Evolutionary conservation across 805 yeast genomes (phyloP).

Genomic region (Pichia pseudocactophila): DNA sequence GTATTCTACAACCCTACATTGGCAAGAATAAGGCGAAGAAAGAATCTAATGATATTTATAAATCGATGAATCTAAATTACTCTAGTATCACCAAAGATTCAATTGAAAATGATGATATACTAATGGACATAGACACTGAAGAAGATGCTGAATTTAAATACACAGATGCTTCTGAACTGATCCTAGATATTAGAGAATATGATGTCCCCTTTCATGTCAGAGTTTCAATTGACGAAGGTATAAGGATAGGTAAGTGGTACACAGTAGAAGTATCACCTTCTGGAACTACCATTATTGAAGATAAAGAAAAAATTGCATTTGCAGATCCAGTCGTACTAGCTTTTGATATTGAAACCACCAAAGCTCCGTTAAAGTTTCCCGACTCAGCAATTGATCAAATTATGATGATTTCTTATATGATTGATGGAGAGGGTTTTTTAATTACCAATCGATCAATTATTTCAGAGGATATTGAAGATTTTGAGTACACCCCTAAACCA

Average conservation of each 20-base stretch:
- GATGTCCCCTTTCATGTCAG: constrained; percentile 97
- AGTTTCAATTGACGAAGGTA: constrained; percentile 81
- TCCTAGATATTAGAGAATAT: constrained; percentile 81
- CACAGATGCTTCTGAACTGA: constrained; percentile 50
- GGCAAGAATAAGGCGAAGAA: constrained; percentile 53
- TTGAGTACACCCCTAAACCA: constrained; percentile 95
- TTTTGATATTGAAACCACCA: constrained; percentile 95
- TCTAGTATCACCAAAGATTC: constrained; percentile 24
- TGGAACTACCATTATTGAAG: constrained; percentile 44
- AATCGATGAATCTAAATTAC: constrained; percentile 39
- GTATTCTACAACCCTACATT: constrained; percentile 59
- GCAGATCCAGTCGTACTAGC: constrained; percentile 97
- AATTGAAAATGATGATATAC: constrained; percentile 25
- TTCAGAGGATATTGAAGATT: constrained; percentile 90
- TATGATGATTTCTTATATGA: constrained; percentile 99
- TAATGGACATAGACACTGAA: constrained; percentile 18
- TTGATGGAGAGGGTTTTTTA: constrained; percentile 91
- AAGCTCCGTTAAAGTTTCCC: constrained; percentile 93
- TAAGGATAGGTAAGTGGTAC: constrained; percentile 96
- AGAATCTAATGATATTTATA: constrained; percentile 60
- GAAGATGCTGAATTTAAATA: constrained; percentile 15
- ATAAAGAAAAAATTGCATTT: constrained; percentile 74
- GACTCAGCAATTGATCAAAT: constrained; percentile 84
- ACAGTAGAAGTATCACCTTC: constrained; percentile 59
- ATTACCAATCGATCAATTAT: constrained; percentile 93